These are phyloP conservation scores for Schwanniomyces polymorphus DNA, from an alignment of 805 yeast genomes.

Conservation along the genomic window DNA sequence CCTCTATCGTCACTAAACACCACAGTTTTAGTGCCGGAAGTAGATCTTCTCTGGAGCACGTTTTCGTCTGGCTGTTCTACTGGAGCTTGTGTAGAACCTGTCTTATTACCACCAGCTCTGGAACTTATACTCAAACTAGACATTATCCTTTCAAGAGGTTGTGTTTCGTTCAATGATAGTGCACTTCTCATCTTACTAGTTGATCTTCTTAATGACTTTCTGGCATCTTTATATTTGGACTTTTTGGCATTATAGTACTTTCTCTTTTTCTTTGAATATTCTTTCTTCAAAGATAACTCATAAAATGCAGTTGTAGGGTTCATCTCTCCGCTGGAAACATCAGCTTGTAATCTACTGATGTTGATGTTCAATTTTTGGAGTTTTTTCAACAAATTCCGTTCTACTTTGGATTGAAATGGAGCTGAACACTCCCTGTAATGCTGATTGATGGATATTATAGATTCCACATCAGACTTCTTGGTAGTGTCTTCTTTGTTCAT, in stretches of 20 bases:
- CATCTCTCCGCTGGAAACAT: slow-evolving; percentile 59
- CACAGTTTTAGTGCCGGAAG: not conserved
- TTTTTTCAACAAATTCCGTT: slow-evolving; percentile 58
- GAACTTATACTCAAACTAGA: slow-evolving; percentile 36
- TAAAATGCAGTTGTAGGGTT: slow-evolving; percentile 77
- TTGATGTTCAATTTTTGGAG: slow-evolving; percentile 65
- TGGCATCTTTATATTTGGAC: slow-evolving; percentile 32
- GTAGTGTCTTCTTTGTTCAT: slow-evolving; percentile 24
- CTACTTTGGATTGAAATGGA: slow-evolving; percentile 61
- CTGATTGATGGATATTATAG: slow-evolving; percentile 39
- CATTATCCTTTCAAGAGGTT: slow-evolving; percentile 39
- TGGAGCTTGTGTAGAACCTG: slow-evolving; percentile 1
- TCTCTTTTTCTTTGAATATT: slow-evolving; percentile 34
- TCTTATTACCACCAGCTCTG: slow-evolving; percentile 2
- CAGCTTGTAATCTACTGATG: slow-evolving; percentile 54
- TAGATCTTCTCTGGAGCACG: not conserved
- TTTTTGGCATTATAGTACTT: slow-evolving; percentile 29
- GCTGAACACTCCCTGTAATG: slow-evolving; percentile 28
- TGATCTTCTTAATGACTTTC: slow-evolving; percentile 28
- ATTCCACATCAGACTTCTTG: slow-evolving; percentile 28
- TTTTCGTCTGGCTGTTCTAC: not conserved
- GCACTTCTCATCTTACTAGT: slow-evolving; percentile 36
- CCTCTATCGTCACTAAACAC: slow-evolving; percentile 3
- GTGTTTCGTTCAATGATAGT: slow-evolving; percentile 34
- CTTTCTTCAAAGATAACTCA: slow-evolving; percentile 62